These are phyloP conservation scores for Amanita molliuscula DNA, from an alignment of 768 basidiomycete genomes.

Conservation along the genomic window DNA sequence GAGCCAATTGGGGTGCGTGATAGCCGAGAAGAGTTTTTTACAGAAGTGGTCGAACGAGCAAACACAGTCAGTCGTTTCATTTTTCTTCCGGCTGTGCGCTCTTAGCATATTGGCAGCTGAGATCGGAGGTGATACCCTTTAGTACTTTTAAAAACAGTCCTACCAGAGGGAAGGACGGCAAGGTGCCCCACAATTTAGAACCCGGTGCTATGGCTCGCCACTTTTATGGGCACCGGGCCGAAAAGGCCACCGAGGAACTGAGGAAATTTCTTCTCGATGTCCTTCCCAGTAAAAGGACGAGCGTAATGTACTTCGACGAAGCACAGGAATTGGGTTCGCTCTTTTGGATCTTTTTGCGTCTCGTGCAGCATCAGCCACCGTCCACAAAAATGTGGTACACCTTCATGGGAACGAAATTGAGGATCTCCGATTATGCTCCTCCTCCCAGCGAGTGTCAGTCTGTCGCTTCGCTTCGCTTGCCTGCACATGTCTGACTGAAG, in stretches of 20 bases:
- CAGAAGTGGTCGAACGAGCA: not conserved
- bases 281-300: not conserved
- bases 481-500: not conserved
- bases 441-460: slow-evolving; percentile 5
- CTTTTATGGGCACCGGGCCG: not conserved
- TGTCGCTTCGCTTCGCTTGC: not conserved
- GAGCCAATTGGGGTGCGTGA: not conserved
- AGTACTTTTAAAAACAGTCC: not conserved
- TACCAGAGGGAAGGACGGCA: not conserved
- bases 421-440: slow-evolving; percentile 6
- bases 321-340: slow-evolving; percentile 7
- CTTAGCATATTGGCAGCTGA: not conserved
- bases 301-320: slow-evolving; percentile 12
- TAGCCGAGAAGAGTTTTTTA: not conserved
- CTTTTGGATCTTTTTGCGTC: slow-evolving; percentile 9
- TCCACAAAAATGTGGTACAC: slow-evolving; percentile 9
- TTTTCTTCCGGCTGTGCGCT: not conserved
- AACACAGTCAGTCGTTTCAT: not conserved
- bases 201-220: not conserved
- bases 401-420: slow-evolving; percentile 10
- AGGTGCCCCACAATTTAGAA: not conserved
- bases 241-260: not conserved
- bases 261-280: not conserved
- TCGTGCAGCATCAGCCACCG: slow-evolving; percentile 5
- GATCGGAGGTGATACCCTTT: not conserved